phyloP scores from a whole-genome alignment of 2,329 filamentous ascomycete species.

The Diaporthe sp. region DNA sequence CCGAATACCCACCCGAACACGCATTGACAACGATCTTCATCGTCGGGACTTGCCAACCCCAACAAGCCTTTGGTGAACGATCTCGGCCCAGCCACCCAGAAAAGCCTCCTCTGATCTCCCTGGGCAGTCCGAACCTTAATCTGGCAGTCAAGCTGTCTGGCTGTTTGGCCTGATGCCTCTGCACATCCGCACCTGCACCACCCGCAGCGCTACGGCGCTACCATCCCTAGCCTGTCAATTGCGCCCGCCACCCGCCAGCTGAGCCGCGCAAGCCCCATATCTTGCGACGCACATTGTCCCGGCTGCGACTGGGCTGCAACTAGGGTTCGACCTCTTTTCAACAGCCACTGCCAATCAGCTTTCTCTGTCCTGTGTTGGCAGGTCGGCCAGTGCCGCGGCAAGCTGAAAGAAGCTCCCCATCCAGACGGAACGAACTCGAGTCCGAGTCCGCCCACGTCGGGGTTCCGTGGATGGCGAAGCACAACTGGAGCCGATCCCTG shows the following conservation, averaged over 20 bases:
- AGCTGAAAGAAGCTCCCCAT: not conserved
- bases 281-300: constrained; percentile 27
- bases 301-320: not conserved
- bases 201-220: not conserved
- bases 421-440: constrained; percentile 14
- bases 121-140: constrained; percentile 18
- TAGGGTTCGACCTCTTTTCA: not conserved
- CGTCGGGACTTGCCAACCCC: not conserved
- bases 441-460: not conserved
- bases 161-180: constrained; percentile 18
- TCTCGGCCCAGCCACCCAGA: constrained; percentile 4
- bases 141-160: constrained; percentile 15
- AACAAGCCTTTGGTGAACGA: not conserved
- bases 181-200: not conserved
- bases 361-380: not conserved
- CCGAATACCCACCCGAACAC: constrained; percentile 26
- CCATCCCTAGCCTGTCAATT: not conserved
- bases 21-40: not conserved
- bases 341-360: not conserved
- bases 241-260: constrained; percentile 16
- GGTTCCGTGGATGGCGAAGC: not conserved
- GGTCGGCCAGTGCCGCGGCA: not conserved
- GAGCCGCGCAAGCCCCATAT: constrained; percentile 25
- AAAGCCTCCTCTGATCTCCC: not conserved
- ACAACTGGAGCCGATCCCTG: constrained; percentile 3